Base-by-base conservation (phyloP, 495 filamentous ascomycete genomes). In the Rostrohypoxylon terebratum region DNA sequence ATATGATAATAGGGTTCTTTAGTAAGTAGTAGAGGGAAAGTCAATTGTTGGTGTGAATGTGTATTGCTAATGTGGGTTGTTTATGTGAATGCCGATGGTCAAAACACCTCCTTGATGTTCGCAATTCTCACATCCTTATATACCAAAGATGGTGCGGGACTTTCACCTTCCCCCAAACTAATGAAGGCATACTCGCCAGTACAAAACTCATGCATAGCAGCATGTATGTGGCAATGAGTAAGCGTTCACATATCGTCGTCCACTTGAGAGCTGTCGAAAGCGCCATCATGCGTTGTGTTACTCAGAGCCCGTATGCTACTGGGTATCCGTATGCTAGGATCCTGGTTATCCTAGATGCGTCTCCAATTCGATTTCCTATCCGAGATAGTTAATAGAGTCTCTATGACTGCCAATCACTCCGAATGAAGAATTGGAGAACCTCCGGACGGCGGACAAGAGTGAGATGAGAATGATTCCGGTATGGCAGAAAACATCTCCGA, bases 191-290 rank as follows among this genome's bases (percentile, higher is more conserved):
- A 50, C 3, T 23, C 21, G n/a, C 36, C 60, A 1, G 16, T 23
- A 31, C 14, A 31, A 63, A 31, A 4, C 53, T 25, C 31, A 33
- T 59, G 53, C 70, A 59, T 69, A 28, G 3, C 13, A 5, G 3
- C 13, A 5, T 7, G 10, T 21, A 69, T 66, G 71, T 57, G 38
- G 38, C 40, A 28, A 54, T 74, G 71, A 74, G 71, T 74, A 74
- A 74, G 71, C 71, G 25, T 54, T 10, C 1, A 45, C 65, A 21
- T 44, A 66, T 34, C 9, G 20, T 18, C 42, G 50, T 69, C 58
- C 33, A 38, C 5, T 36, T 36, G 42, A 44, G 47, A 36, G n/a
- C 28, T 11, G 16, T 67, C n/a, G 18, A 57, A 63, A 54, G 44
- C 62, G 62, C 71, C 66, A 59, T 18, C 34, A 42, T 57, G 40